Base-by-base conservation (phyloP, 805 yeast genomes). In the Ogataea trehalophila region DNA sequence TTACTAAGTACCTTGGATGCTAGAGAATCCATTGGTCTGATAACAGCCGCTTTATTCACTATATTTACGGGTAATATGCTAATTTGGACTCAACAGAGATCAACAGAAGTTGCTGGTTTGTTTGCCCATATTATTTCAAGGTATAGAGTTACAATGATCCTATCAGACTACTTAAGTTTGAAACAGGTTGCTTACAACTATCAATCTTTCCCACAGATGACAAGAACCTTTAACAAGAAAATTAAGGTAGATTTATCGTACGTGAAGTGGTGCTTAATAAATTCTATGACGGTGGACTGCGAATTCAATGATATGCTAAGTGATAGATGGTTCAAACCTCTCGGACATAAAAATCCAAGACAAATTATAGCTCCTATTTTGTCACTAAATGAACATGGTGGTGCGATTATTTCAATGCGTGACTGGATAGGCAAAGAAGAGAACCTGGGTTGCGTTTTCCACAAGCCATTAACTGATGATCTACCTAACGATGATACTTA, bases 131-230 rank as follows among this genome's bases (percentile, higher is more conserved):
- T 87, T 29, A 79, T 90, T 23, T 81, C 94, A 20, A 76, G 76
- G 48, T 81, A 77, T 59, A 74, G 81, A 42, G 94, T 88, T 2
- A 79, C 91, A 2, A 75, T 91, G 18, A 60, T 92, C 31, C 71
- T 94, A 40, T 85, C 95, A 2, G 98, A 94, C 62, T 91, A 91
- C 59, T 73, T 94, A 41, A 91, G 92, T 15, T 70, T 94, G 55
- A 94, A 94, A 61, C 83, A 90, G 45, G 97, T 90, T 16, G 90
- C 90, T 1, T 91, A 87, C 59, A 94, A 94, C 65, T 94, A 94
- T 65, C 95, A 94, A 62, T 84, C 87, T 14, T 82, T 85, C 46
- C 99, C 99, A 0, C 83, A 83, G 55, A 74, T 84, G 42, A 87
- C 97, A 1, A 74, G 95, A 41, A 87, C 87, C 48, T 91, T 75